Conservation (phyloP, 2,329 filamentous ascomycete genomes). For the Fusarium torreyae region DNA sequence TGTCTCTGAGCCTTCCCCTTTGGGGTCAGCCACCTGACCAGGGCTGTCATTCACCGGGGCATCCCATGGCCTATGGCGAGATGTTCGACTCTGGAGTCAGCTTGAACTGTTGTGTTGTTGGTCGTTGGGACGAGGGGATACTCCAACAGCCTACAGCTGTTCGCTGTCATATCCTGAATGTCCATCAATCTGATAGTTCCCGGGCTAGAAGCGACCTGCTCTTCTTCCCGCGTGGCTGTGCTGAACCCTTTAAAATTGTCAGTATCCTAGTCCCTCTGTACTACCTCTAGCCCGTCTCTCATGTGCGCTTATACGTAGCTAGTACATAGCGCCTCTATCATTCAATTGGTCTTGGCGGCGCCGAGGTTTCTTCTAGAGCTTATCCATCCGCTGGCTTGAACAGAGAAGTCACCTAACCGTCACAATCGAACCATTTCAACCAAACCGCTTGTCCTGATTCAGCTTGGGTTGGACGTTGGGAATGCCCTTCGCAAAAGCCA, state of each 20-base stretch:
- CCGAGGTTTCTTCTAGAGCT: constrained; percentile 19
- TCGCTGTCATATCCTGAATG: constrained; percentile 11
- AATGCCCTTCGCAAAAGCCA: constrained; percentile 42
- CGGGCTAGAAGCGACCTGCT: constrained; percentile 26
- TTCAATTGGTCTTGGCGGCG: constrained; percentile 21
- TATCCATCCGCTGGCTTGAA: constrained; percentile 26
- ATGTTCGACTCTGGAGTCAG: constrained; percentile 25
- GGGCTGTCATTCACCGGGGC: constrained; percentile 36
- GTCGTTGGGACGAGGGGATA: neutral
- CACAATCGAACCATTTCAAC: constrained; percentile 48
- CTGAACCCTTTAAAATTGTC: constrained; percentile 28
- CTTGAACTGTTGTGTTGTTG: constrained; percentile 8
- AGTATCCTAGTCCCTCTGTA: constrained; percentile 21
- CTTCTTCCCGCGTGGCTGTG: constrained; percentile 42
- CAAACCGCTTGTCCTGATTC: constrained; percentile 41
- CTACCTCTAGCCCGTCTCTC: constrained; percentile 11
- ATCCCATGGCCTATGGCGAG: constrained; percentile 41
- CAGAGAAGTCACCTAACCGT: constrained; percentile 27
- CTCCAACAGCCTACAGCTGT: constrained; percentile 3
- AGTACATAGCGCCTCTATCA: constrained; percentile 23
- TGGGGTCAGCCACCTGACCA: constrained; percentile 46
- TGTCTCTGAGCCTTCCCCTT: constrained; percentile 45
- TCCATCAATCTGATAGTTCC: constrained; percentile 23
- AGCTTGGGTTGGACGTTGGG: constrained; percentile 40
- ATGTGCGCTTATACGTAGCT: constrained; percentile 7